Evolutionary conservation across 148 eudicot genomes (phyloP).

Genomic region (Vaccinium vitisidaea): DNA sequence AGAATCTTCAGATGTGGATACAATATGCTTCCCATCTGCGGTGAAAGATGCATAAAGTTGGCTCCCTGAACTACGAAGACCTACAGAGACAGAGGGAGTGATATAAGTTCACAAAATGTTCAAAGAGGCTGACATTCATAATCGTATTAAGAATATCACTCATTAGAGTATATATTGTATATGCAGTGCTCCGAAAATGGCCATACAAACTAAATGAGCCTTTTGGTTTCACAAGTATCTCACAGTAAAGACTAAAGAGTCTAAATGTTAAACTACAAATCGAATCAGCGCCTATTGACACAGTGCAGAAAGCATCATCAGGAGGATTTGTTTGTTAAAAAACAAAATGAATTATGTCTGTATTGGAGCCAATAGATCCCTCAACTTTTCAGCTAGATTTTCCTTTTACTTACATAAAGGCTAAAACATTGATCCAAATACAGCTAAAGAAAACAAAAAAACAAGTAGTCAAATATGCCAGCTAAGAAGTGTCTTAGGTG

Average conservation of each 20-base stretch:
- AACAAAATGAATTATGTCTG: not conserved
- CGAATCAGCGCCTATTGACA: not conserved
- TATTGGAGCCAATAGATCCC: not conserved
- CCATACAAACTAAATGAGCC: not conserved
- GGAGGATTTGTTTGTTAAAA: not conserved
- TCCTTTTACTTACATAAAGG: not conserved
- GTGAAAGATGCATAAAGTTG: conserved; percentile 65
- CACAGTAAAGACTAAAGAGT: not conserved
- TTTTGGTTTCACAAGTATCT: not conserved
- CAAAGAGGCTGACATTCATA: not conserved
- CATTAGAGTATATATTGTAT: not conserved
- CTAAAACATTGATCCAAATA: not conserved
- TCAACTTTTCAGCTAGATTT: not conserved
- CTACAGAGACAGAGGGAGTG: conserved; percentile 28
- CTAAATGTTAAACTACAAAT: not conserved
- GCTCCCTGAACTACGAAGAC: conserved; percentile 52
- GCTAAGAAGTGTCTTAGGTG: not conserved
- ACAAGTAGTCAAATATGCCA: conserved; percentile 5
- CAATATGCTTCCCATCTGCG: conserved; percentile 75
- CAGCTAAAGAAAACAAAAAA: not conserved
- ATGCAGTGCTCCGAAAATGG: not conserved
- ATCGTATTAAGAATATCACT: not conserved
- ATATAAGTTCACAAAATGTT: not conserved
- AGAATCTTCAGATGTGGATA: conserved; percentile 76
- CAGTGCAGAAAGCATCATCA: not conserved